phyloP scores from a whole-genome alignment of 2,329 filamentous ascomycete species.

The Xenoacremonium recifei region DNA sequence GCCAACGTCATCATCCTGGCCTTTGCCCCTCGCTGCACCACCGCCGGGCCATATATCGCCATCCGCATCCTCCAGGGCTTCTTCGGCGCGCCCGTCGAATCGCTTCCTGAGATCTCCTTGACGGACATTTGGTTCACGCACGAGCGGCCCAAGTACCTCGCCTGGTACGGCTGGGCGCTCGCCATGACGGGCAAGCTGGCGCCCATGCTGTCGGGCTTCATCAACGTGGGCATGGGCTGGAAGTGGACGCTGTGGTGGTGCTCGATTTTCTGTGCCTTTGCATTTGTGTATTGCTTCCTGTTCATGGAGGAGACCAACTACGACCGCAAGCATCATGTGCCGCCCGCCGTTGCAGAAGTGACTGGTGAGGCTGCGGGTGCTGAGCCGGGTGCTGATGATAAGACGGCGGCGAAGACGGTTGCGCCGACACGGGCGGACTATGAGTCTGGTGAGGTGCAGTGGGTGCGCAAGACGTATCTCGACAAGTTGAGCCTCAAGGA shows the following conservation, averaged over 20 bases:
- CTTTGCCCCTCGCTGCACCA: background rate
- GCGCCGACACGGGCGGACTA: background rate
- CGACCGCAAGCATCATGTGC: background rate
- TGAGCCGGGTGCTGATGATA: background rate
- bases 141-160: background rate
- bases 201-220: background rate
- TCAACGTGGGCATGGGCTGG: background rate
- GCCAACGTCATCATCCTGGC: background rate
- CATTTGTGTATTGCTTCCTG: background rate
- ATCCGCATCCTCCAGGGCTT: conserved; percentile 6
- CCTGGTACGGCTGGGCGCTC: background rate
- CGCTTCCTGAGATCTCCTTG: conserved; percentile 1
- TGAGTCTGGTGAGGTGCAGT: background rate
- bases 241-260: background rate
- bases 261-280: background rate
- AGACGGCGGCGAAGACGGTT: background rate
- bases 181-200: background rate
- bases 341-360: too few species aligned
- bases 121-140: background rate
- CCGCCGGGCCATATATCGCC: conserved; percentile 4
- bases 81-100: conserved; percentile 6
- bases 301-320: conserved; percentile 1
- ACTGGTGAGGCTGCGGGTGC: too few species aligned
- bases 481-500: background rate
- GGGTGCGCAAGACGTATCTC: background rate